phyloP scores from a whole-genome alignment of 345 rosid species.

The Populus alba region DNA sequence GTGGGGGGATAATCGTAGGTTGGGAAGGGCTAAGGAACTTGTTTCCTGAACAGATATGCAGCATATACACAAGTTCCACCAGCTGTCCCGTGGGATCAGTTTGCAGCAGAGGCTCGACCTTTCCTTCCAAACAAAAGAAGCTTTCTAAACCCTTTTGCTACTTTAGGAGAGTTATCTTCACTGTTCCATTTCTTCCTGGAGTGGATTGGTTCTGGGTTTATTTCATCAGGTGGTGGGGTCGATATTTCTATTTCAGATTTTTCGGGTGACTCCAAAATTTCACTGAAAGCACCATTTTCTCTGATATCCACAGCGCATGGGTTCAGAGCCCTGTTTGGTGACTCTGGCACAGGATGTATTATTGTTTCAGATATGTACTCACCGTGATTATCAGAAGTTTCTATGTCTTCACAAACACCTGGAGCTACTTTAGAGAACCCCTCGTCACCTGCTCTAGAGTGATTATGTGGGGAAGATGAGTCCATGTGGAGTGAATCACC shows the following conservation, averaged over 20 bases:
- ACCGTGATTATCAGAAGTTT: conserved; percentile 17
- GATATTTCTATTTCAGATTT: conserved; percentile 58
- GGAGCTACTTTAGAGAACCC: conserved; percentile 25
- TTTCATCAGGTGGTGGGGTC: conserved; percentile 57
- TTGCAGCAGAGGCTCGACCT: conserved; percentile 24
- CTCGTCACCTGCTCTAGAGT: conserved; percentile 27
- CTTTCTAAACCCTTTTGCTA: conserved; percentile 79
- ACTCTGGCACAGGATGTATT: conserved; percentile 28
- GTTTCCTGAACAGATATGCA: not conserved
- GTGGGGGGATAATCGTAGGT: too few relatives aligned
- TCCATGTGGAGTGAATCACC: conserved; percentile 11
- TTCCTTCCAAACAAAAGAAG: conserved; percentile 82
- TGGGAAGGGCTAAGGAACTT: too few relatives aligned
- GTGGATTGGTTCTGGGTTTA: conserved; percentile 43
- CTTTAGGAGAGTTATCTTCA: conserved; percentile 67
- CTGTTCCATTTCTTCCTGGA: conserved; percentile 87
- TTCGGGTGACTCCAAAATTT: conserved; percentile 29
- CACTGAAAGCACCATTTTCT: conserved; percentile 18
- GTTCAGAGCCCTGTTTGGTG: conserved; percentile 34
- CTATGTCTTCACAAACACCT: conserved; percentile 29
- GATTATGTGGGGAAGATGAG: conserved; percentile 11
- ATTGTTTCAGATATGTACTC: conserved; percentile 29
- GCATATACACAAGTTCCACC: not conserved
- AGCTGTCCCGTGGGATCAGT: conserved; percentile 12
- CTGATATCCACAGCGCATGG: conserved; percentile 35